Evolutionary conservation across 768 basidiomycete genomes (phyloP).

Genomic region (Dacryopinax primogenitus): DNA sequence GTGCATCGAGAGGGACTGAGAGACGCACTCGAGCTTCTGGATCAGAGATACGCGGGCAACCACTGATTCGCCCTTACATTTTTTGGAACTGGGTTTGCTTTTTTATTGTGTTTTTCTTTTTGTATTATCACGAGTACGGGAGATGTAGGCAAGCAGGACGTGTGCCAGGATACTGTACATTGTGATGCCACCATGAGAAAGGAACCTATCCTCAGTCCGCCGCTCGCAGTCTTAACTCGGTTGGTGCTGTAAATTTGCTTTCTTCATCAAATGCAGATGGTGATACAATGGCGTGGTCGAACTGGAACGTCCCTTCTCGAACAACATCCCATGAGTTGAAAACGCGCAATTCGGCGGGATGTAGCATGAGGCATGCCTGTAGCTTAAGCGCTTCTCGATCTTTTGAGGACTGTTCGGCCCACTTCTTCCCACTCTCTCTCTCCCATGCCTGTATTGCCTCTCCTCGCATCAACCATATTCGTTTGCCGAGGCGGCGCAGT

Average conservation of each 20-base stretch:
- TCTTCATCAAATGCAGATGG: neutral
- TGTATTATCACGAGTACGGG: constrained; percentile 1
- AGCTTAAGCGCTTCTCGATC: neutral
- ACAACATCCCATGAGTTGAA: neutral
- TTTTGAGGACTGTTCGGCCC: neutral
- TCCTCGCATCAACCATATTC: neutral
- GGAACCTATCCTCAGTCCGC: neutral
- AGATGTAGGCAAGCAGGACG: neutral
- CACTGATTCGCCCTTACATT: neutral
- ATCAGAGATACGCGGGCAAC: constrained; percentile 30
- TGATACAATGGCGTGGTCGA: neutral
- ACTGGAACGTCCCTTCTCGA: neutral
- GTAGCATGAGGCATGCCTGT: neutral
- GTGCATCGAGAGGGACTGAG: constrained; percentile 61
- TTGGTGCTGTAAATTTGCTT: neutral
- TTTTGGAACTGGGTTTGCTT: neutral
- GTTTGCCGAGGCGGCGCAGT: neutral
- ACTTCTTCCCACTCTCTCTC: neutral
- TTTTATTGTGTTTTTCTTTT: neutral
- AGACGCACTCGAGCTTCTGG: constrained; percentile 62
- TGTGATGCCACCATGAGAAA: neutral
- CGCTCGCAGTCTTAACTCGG: neutral
- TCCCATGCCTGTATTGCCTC: neutral
- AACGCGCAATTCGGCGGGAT: neutral
- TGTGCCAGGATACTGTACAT: constrained; percentile 8